Percentiles rank a stretch among this genome's conserved stretches.
These are phyloP conservation scores for Aschersonia sp. DNA, from an alignment of 2,329 filamentous ascomycete species.

Conservation along the genomic window DNA sequence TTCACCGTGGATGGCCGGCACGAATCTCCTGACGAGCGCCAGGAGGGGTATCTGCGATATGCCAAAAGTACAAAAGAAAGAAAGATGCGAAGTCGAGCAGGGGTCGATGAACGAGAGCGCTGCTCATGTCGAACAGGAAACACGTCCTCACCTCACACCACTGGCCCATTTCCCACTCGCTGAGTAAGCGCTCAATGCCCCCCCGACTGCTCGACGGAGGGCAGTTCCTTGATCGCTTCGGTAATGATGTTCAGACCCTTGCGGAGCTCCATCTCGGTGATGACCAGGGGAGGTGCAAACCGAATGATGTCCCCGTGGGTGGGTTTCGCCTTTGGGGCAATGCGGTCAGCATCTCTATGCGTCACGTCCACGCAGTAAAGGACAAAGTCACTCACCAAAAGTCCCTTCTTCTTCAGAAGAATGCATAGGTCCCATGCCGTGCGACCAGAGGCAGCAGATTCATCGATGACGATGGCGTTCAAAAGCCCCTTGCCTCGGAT, in stretches of 20 bases:
- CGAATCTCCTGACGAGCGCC: background rate
- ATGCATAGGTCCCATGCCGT: conserved; percentile 95
- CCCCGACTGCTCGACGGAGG: conserved; percentile 30
- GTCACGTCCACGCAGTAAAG: background rate
- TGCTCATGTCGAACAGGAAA: background rate
- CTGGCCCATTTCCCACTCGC: background rate
- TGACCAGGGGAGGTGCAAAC: conserved; percentile 90
- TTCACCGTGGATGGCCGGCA: background rate
- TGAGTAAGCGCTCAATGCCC: conserved; percentile 16
- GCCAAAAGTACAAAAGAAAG: conserved; percentile 1
- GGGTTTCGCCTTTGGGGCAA: conserved; percentile 64
- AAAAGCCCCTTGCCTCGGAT: conserved; percentile 88
- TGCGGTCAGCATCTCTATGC: background rate
- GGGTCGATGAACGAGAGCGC: background rate
- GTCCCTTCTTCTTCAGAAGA: conserved; percentile 86
- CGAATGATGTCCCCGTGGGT: conserved; percentile 98
- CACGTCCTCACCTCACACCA: too few relatives aligned
- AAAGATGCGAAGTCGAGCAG: background rate
- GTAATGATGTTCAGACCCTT: conserved; percentile 67
- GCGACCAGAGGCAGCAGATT: conserved; percentile 69
- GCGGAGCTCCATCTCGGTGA: conserved; percentile 74
- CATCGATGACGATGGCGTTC: conserved; percentile 94
- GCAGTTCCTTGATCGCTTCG: conserved; percentile 70
- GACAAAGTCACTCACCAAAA: conserved; percentile 50
- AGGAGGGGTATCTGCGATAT: conserved; percentile 4